Evolutionary conservation across 129 eudicot species (phyloP).

Genomic region (Heracleum sosnowskyi): DNA sequence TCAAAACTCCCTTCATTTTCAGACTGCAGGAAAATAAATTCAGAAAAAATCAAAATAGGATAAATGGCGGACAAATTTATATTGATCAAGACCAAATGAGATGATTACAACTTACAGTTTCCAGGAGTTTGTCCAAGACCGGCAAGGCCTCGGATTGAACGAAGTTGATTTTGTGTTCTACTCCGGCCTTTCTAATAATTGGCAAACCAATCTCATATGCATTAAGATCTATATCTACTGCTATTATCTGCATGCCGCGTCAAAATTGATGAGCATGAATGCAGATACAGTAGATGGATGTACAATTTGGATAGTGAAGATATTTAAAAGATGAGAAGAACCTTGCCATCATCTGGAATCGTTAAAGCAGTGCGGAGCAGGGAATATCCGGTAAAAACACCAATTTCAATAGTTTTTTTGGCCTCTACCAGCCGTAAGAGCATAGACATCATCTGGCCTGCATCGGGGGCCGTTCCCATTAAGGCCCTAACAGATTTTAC

Average conservation of each 20-base stretch:
- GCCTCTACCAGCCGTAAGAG: constrained; percentile 28
- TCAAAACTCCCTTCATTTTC: constrained; percentile 44
- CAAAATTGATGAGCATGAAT: background rate
- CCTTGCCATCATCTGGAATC: constrained; percentile 18
- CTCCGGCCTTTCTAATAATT: constrained; percentile 21
- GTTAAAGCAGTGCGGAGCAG: constrained; percentile 34
- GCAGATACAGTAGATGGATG: background rate
- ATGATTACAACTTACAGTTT: constrained; percentile 14
- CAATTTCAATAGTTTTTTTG: constrained; percentile 30
- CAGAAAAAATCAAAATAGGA: background rate
- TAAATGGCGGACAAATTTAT: background rate
- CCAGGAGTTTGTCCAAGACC: constrained; percentile 18
- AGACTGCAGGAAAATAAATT: constrained; percentile 15
- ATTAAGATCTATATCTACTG: constrained; percentile 13
- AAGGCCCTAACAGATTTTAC: constrained; percentile 8
- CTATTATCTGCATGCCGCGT: constrained; percentile 23
- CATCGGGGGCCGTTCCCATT: constrained; percentile 29
- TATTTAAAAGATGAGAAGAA: background rate
- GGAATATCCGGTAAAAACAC: constrained; percentile 41
- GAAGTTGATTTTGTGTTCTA: constrained; percentile 27
- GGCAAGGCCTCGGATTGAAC: constrained; percentile 20
- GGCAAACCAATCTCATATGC: constrained; percentile 30
- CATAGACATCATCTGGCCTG: constrained; percentile 30
- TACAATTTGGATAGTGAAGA: background rate
- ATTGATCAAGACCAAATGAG: background rate